A percentile compares a stretch with the other conserved stretches of the same genome.
phyloP scores from a whole-genome alignment of 1,139 yeast species.

The Suhomyces kunorum region DNA sequence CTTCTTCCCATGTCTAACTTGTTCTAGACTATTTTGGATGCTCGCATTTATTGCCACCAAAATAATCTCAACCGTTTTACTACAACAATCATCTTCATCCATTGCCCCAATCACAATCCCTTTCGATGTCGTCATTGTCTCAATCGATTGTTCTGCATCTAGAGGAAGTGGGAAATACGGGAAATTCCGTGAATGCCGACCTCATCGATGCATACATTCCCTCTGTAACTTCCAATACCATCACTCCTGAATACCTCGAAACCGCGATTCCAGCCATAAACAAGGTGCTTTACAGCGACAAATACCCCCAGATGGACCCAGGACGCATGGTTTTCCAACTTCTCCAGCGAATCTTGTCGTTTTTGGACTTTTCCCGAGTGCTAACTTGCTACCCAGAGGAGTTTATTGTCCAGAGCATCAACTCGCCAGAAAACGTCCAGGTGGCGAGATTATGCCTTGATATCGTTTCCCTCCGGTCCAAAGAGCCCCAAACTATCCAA shows the following conservation, averaged over 20 bases:
- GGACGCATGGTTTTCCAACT: constrained; percentile 22
- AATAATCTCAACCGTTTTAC: too few relatives aligned
- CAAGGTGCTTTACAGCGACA: constrained; percentile 8
- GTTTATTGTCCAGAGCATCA: constrained; percentile 21
- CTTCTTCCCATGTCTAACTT: too few relatives aligned
- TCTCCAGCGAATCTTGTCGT: constrained; percentile 24
- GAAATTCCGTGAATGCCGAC: constrained; percentile 1
- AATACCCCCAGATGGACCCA: constrained; percentile 24
- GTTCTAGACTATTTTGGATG: too few relatives aligned
- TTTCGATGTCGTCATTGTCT: not conserved
- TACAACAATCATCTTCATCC: too few relatives aligned
- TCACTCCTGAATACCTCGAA: constrained; percentile 5
- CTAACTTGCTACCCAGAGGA: constrained; percentile 24
- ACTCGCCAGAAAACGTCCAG: constrained; percentile 8
- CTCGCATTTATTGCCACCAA: too few relatives aligned
- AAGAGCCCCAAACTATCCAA: constrained; percentile 18
- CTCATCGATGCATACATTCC: constrained; percentile 10
- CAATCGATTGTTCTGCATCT: constrained; percentile 4
- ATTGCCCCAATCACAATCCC: not conserved
- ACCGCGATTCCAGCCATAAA: constrained; percentile 15
- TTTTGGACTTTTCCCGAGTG: constrained; percentile 22
- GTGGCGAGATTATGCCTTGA: constrained; percentile 21
- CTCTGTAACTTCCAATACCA: constrained; percentile 2
- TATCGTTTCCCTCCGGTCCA: constrained; percentile 21
- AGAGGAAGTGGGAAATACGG: not conserved